Evolutionary conservation across 805 yeast species (phyloP).

Genomic region (Dipodascus geniculatus): DNA sequence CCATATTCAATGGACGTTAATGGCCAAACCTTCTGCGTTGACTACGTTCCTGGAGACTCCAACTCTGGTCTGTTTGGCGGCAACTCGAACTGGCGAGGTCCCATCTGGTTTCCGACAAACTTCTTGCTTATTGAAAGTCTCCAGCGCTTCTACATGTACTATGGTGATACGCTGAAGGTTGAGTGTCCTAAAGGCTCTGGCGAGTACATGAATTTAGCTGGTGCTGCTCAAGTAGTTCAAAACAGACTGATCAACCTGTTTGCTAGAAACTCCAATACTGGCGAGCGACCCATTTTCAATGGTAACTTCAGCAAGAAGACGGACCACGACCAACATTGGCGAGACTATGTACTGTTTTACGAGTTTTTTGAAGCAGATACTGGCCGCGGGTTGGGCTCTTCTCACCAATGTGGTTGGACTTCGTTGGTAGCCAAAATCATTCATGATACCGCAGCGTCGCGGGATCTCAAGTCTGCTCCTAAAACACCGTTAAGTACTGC

Average conservation of each 20-base stretch:
- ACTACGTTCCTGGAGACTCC: conserved; percentile 78
- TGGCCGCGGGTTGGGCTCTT: conserved; percentile 87
- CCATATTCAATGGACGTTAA: conserved; percentile 79
- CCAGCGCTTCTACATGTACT: conserved; percentile 77
- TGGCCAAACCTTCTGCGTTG: conserved; percentile 58
- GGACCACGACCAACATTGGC: conserved; percentile 58
- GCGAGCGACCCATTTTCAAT: conserved; percentile 70
- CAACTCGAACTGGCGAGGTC: conserved; percentile 95
- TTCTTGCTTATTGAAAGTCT: conserved; percentile 77
- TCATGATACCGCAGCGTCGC: conserved; percentile 69
- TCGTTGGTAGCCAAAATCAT: conserved; percentile 86
- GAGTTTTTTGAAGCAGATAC: conserved; percentile 93
- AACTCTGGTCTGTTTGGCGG: conserved; percentile 94
- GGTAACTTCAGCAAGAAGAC: conserved; percentile 19
- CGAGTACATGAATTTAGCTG: conserved; percentile 61
- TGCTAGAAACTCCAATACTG: conserved; percentile 44
- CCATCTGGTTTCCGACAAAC: conserved; percentile 92
- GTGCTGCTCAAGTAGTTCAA: conserved; percentile 83
- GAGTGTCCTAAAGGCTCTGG: conserved; percentile 87
- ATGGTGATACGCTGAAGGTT: conserved; percentile 74
- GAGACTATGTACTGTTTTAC: conserved; percentile 65
- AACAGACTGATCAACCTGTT: conserved; percentile 74
- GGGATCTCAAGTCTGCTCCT: conserved; percentile 30
- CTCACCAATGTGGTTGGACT: conserved; percentile 96
- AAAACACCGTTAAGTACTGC: conserved; percentile 25